Base-by-base conservation (phyloP, 208 protist genomes). In the Leishmania gerbilli region DNA sequence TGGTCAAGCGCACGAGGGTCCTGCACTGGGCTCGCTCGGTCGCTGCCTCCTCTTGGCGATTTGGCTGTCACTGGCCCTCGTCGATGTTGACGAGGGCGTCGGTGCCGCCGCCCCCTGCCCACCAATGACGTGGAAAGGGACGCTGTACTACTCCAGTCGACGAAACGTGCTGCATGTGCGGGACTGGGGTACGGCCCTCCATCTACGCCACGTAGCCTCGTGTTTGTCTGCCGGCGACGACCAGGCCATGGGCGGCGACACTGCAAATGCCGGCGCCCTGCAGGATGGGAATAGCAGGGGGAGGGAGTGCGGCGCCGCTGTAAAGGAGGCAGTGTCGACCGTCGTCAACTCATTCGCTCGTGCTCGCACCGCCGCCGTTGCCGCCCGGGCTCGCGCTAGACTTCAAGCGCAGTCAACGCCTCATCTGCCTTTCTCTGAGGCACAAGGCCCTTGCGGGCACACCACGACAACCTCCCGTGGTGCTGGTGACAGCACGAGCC, bases 81-180 rank as follows among this genome's bases (percentile, higher is more conserved):
- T 56, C 15, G 76, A 84, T 42, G 47, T 80, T 3, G 80, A 84
- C 47, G n/a, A 69, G 24, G 76, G 31, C 11, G 68, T 64, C 15
- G 17, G 27, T 42, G 58, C 45, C 45, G 69, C n/a, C 71, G 17
- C 45, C n/a, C 27, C 19, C n/a, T 37, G 19, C 11, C 45, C 71
- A 47, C 45, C 47, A 37, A 1, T n/a, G 42, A 24, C 71, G 71
- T 34, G 45, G 71, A 37, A 34, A 34, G 80, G 80, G 37, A 80
- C 80, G 6, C n/a, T 84, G 24, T 79, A 60, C 47, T 84, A 84
- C 69, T 84, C 80, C 24, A 69, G 75, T 71, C 75, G 80, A 11
- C 80, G 80, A 40, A 76, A 71, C 58, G 71, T 84, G 55, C 56
- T 84, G 31, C 78, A 79, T 71, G 80, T 65, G 68, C 74, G 80